Base-by-base conservation (phyloP, 305 asterid species). In the Fraxinus baroniana region DNA sequence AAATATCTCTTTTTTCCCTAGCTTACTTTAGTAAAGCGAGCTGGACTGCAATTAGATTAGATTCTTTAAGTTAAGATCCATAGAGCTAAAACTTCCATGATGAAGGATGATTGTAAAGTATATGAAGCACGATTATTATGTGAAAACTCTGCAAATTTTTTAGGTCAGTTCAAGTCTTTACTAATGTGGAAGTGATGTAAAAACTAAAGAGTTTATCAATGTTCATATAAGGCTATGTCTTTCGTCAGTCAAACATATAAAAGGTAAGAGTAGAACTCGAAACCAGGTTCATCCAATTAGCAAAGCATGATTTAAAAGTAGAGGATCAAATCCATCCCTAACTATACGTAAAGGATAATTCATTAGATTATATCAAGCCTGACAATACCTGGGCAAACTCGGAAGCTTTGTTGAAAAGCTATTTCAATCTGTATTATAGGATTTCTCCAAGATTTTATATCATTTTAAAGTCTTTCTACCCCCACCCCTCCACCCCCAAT, bases 401-500 rank as follows among this genome's bases (percentile, higher is more conserved):
- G 3, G 20, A 76, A 80, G 71, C 68, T 76, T 35, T 66, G n/a
- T 9, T 4, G 17, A 28, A 66, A 62, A 24, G 1, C 36, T 26
- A 66, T 26, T 66, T 28, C n/a, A 66, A 66, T 36, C 33, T 10
- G 10, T 82, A 49, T 52, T 74, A 41, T 36, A 72, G 33, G n/a
- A 73, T 39, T 79, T 41, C 55, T 81, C 77, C 71, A 76, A 41
- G 74, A 79, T 46, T 79, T 62, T 81, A 35, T 79, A 71, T n/a
- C 68, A 77, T 79, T 76, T 35, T 71, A 24, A 17, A 81, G 37
- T 20, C 20, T 64, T 24, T 74, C 37, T 13, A 72, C 22, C 39
- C 80, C 46, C 17, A 10, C 30, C 55, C 33, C 32, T 7, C 81
- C 49, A n/a, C 12, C 79, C 64, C 26, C 37, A 74, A 70, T 5